Conservation (phyloP, 1,139 yeast species). For the Scheffersomyces titani region DNA sequence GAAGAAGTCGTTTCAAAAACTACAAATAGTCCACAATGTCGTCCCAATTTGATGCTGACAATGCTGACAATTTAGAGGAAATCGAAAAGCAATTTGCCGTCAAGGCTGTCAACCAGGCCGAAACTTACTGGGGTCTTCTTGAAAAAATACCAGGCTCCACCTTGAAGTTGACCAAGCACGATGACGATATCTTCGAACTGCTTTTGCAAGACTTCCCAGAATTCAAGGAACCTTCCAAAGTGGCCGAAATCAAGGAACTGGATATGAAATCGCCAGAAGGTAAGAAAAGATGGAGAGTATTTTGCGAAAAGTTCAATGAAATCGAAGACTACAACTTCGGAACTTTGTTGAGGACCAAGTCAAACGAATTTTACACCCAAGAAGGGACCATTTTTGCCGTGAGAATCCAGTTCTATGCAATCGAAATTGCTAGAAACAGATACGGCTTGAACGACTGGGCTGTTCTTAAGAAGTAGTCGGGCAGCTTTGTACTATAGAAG, state of each 20-base stretch:
- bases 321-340: constrained; percentile 95
- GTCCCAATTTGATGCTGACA: constrained; percentile 49
- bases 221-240: constrained; percentile 58
- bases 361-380: constrained; percentile 76
- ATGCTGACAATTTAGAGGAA: constrained; percentile 61
- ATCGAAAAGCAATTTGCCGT: constrained; percentile 97
- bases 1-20: neutral
- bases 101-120: constrained; percentile 94
- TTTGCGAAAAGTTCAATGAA: constrained; percentile 80
- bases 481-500: neutral
- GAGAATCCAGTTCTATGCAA: constrained; percentile 90
- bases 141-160: constrained; percentile 75
- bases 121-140: constrained; percentile 86
- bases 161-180: constrained; percentile 74
- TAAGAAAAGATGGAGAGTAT: constrained; percentile 89
- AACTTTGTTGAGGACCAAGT: constrained; percentile 75
- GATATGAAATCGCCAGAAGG: constrained; percentile 80
- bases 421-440: constrained; percentile 92
- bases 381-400: constrained; percentile 86
- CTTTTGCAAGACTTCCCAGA: constrained; percentile 84
- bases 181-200: constrained; percentile 77
- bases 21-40: constrained; percentile 5
- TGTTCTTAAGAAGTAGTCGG: constrained; percentile 4
- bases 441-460: constrained; percentile 93
- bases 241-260: constrained; percentile 65